Percentiles rank a stretch among this genome's conserved stretches.
Evolutionary conservation across 139 green algal genomes (phyloP).

Genomic region (Coelastrella sp.): DNA sequence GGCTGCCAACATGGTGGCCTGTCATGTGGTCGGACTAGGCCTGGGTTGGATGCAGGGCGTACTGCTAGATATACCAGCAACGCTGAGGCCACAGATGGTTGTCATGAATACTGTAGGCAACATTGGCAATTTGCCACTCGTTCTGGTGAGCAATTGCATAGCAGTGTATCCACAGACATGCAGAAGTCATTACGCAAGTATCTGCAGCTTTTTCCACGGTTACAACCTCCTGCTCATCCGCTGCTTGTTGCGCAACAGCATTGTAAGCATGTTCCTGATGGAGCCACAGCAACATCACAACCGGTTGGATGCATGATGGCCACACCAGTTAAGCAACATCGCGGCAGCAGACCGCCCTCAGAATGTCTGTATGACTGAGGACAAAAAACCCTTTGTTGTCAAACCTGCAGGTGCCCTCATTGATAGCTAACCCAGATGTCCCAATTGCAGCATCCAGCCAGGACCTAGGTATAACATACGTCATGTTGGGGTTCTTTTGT

Average conservation of each 20-base stretch:
- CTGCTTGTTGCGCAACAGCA: too few species aligned
- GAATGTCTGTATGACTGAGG: neutral
- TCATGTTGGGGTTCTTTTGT: slow-evolving; percentile 53
- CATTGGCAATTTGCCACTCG: slow-evolving; percentile 53
- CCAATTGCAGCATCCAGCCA: neutral
- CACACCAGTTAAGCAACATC: too few species aligned
- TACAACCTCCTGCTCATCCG: too few species aligned
- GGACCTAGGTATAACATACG: slow-evolving; percentile 44
- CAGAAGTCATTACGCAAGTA: too few species aligned
- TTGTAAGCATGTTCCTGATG: too few species aligned
- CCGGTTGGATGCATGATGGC: too few species aligned
- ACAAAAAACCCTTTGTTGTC: neutral
- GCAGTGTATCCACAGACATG: too few species aligned
- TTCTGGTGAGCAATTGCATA: slow-evolving; percentile 18
- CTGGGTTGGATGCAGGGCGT: slow-evolving; percentile 2
- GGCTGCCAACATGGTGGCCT: slow-evolving; percentile 41
- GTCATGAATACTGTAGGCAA: slow-evolving; percentile 41
- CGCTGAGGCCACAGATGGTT: neutral
- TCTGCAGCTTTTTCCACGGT: too few species aligned
- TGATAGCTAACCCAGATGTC: slow-evolving; percentile 20
- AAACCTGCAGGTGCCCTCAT: neutral
- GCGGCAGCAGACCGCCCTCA: too few species aligned
- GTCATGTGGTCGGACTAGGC: neutral
- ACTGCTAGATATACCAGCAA: neutral
- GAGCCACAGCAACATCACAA: too few species aligned